These are phyloP conservation scores for Dactylonectria estremocensis DNA, from an alignment of 2,329 filamentous ascomycete genomes.

Conservation along the genomic window DNA sequence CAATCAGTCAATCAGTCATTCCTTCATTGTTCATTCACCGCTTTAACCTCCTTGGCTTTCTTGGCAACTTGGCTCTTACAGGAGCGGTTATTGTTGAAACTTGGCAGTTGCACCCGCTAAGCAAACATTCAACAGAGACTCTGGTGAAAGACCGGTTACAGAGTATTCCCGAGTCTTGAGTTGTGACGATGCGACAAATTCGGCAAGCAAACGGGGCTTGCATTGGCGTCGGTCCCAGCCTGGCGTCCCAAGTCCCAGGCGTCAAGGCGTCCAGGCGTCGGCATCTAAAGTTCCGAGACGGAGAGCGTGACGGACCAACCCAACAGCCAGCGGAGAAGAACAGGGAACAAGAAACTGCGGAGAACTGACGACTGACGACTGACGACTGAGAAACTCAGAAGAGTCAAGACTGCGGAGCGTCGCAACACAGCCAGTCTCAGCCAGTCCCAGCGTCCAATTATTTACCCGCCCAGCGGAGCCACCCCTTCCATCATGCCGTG, in stretches of 20 bases:
- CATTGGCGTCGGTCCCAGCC: slow-evolving; percentile 1
- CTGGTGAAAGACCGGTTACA: no score
- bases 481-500: neutral
- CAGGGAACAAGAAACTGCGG: neutral
- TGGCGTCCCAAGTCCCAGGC: neutral
- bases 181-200: neutral
- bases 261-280: neutral
- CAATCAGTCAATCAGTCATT: neutral
- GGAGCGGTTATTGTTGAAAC: neutral
- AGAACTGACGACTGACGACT: no score
- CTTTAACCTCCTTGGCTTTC: neutral
- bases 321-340: slow-evolving; percentile 8
- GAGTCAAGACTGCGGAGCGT: neutral
- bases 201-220: neutral
- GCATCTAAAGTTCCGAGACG: slow-evolving; percentile 24
- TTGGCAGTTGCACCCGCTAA: neutral
- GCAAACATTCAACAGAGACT: neutral
- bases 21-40: neutral
- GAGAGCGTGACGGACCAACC: slow-evolving; percentile 1
- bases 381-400: no score
- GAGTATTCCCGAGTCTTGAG: no score
- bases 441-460: neutral
- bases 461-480: neutral
- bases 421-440: neutral
- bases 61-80: neutral